Conservation (phyloP, 805 yeast species). For the Lipomyces starkeyi region DNA sequence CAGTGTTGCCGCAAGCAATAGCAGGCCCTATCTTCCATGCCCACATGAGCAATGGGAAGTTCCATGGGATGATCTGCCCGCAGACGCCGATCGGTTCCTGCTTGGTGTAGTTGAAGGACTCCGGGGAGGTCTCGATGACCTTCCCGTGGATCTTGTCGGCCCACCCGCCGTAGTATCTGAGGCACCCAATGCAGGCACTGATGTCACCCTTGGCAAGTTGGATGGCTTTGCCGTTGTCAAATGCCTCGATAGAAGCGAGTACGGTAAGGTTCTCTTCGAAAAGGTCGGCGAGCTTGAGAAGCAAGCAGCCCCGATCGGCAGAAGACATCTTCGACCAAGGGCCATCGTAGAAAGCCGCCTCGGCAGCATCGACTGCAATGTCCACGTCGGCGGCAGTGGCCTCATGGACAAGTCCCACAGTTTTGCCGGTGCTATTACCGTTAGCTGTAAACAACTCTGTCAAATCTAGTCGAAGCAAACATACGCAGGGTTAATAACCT, state of each 20-base stretch:
- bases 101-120: too few relatives aligned
- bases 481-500: conserved; percentile 51
- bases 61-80: conserved; percentile 97
- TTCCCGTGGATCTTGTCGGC: too few relatives aligned
- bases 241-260: conserved; percentile 79
- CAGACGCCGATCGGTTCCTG: conserved; percentile 94
- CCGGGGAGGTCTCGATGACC: too few relatives aligned
- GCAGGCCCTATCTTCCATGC: conserved; percentile 96
- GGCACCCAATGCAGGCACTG: conserved; percentile 65
- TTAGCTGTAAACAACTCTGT: too few relatives aligned
- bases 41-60: conserved; percentile 92
- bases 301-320: conserved; percentile 63
- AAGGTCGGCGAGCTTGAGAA: conserved; percentile 76
- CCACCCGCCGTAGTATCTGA: conserved; percentile 86
- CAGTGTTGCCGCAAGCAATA: conserved; percentile 88
- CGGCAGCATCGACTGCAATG: conserved; percentile 84
- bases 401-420: conserved; percentile 69
- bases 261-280: conserved; percentile 73
- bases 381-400: conserved; percentile 83
- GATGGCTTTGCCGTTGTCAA: conserved; percentile 89
- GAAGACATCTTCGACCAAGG: conserved; percentile 77
- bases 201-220: conserved; percentile 69
- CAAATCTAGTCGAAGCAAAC: not conserved
- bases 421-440: conserved; percentile 54
- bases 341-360: conserved; percentile 68